Evolutionary conservation across 371 early-diverging fungal species (phyloP).

Genomic region (Capillidium rhysosporum): DNA sequence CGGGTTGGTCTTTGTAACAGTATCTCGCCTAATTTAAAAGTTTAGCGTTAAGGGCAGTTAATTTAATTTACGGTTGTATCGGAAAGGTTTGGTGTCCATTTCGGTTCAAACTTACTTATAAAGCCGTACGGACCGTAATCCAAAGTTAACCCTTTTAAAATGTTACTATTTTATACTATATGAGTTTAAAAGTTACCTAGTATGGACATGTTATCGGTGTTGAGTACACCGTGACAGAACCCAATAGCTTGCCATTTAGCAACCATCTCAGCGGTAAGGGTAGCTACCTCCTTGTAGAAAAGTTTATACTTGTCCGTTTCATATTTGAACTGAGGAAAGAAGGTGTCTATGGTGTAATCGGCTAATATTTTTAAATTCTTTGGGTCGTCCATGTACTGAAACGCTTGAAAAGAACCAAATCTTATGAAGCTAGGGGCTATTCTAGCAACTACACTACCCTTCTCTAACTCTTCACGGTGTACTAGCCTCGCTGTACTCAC

Average conservation of each 20-base stretch:
- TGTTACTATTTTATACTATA: not conserved
- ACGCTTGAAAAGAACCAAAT: constrained; percentile 77
- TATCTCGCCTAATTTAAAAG: constrained; percentile 49
- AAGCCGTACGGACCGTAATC: constrained; percentile 84
- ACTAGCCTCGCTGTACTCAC: constrained; percentile 38
- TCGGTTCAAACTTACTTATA: constrained; percentile 63
- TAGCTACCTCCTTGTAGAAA: constrained; percentile 36
- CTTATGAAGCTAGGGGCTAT: constrained; percentile 68
- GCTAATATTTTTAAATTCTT: constrained; percentile 33
- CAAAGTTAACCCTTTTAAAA: constrained; percentile 42
- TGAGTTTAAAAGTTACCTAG: constrained; percentile 14
- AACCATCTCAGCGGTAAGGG: constrained; percentile 52
- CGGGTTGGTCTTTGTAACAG: constrained; percentile 63
- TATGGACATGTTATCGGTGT: constrained; percentile 80
- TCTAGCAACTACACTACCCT: constrained; percentile 59
- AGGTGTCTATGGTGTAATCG: constrained; percentile 36
- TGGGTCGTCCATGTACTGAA: constrained; percentile 40
- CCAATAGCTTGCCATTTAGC: constrained; percentile 74
- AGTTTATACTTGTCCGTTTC: constrained; percentile 13
- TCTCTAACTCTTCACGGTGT: constrained; percentile 43
- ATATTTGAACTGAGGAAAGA: constrained; percentile 8
- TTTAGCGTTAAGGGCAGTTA: constrained; percentile 10
- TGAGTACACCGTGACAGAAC: constrained; percentile 79
- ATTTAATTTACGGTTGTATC: constrained; percentile 25
- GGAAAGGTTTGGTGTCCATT: constrained; percentile 53